Evolutionary conservation across 2,329 filamentous ascomycete species (phyloP), one percentile per base, ranked within the genome.

Genomic region (Zymoseptoria ardabiliae): DNA sequence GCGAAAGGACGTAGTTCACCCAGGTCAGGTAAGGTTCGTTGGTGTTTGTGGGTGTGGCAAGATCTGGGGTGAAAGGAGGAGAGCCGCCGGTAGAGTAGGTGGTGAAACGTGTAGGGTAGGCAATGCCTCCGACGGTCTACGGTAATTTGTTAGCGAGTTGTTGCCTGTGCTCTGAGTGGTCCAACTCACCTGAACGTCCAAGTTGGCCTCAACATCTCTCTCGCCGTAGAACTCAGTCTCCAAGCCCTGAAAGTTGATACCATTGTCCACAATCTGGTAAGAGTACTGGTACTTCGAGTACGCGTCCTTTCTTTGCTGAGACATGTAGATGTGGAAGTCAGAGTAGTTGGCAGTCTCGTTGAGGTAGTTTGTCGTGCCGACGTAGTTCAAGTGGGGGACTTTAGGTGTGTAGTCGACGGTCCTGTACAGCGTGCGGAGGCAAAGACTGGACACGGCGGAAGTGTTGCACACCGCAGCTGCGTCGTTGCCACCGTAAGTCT

Each of bases 1-100:
- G 79, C 1, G 77, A 72, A n/a, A 85, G 79, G 2, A 88, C 69
- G 71, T 83, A 82, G 56, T 81, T 77, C 5, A 87, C 76, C 75
- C 82, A 87, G 17, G 79, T 79, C 2, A 87, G 76, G 70, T 88
- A 88, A 0, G 85, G 85, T 73, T 90, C 87, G 70, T 88, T 89
- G 61, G 71, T 72, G 66, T 75, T 76, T 66, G 83, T 80, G 28
- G 76, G 68, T 58, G 72, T 72, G 66, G 63, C 75, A 8, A 75
- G 66, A 53, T 83, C 78, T 0, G 82, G 78, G 6, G 76, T 71
- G 64, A 79, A 80, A 2, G 78, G 80, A 45, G 63, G 65, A 10
- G 57, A 63, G 17, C 85, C 85, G 21, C 77, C 83, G 1, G 82
- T 85, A 51, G 79, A 83, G 71, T 84, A 88, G 59, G 81, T 83